phyloP scores from a whole-genome alignment of 129 eudicot genomes.

The Logfia minima region DNA sequence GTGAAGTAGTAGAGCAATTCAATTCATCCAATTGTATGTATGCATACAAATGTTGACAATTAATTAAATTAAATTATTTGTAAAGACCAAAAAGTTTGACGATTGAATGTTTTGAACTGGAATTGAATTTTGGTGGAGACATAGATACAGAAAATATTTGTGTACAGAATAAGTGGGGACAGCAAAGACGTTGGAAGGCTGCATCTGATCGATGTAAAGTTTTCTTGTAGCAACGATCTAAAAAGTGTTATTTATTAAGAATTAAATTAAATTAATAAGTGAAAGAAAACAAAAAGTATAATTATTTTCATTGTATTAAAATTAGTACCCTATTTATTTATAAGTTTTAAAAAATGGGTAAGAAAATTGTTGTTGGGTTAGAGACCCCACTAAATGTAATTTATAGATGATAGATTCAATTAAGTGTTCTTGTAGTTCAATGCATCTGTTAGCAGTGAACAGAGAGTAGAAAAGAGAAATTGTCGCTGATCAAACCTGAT shows the following conservation, averaged over 20 bases:
- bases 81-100: not conserved
- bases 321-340: too few relatives aligned
- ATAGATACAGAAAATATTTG: not conserved
- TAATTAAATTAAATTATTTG: too few relatives aligned
- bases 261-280: not conserved
- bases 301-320: not conserved
- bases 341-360: too few relatives aligned
- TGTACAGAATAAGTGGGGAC: not conserved
- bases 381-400: too few relatives aligned
- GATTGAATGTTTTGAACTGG: not conserved
- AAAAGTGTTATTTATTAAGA: not conserved
- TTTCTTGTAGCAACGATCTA: conserved; percentile 1
- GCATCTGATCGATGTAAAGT: not conserved
- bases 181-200: not conserved
- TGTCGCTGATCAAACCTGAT: too few relatives aligned
- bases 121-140: not conserved
- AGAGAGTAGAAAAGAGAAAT: too few relatives aligned
- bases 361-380: too few relatives aligned
- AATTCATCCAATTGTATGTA: not conserved
- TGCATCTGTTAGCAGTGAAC: too few relatives aligned
- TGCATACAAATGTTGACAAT: not conserved
- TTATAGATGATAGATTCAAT: too few relatives aligned
- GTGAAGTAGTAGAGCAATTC: not conserved
- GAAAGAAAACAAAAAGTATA: not conserved
- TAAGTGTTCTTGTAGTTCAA: too few relatives aligned